Percentiles rank a stretch among this genome's conserved stretches.
These are phyloP conservation scores for Avena eriantha DNA, from an alignment of 176 grass and related monocot genomes.

Conservation along the genomic window DNA sequence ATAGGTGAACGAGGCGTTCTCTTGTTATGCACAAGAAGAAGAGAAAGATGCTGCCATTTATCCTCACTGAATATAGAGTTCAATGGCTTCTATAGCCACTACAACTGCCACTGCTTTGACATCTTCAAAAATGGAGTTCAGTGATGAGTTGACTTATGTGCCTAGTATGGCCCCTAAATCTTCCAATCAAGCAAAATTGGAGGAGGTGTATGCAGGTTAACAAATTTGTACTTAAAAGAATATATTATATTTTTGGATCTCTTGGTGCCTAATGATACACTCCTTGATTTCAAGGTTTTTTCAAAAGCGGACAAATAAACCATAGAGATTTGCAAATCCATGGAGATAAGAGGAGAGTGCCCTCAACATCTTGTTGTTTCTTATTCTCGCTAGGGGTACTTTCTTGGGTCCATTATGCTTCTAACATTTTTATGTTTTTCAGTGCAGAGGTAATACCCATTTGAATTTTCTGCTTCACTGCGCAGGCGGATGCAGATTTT, in stretches of 20 bases:
- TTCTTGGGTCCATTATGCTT: too few relatives aligned
- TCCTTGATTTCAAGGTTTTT: too few relatives aligned
- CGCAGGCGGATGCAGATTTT: constrained; percentile 75
- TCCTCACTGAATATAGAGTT: constrained; percentile 56
- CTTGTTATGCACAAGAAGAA: constrained; percentile 79
- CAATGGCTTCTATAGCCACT: constrained; percentile 58
- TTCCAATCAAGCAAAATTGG: constrained; percentile 66
- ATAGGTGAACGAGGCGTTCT: constrained; percentile 57
- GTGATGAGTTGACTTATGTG: constrained; percentile 72
- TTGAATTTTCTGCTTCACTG: constrained; percentile 68
- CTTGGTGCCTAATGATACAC: too few relatives aligned
- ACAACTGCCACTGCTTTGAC: constrained; percentile 67
- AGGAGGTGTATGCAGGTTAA: constrained; percentile 82
- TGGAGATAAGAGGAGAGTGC: too few relatives aligned
- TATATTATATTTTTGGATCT: not conserved
- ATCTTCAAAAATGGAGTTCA: constrained; percentile 68
- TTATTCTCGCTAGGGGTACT: too few relatives aligned
- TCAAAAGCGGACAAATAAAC: too few relatives aligned
- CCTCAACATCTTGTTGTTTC: too few relatives aligned
- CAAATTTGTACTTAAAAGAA: not conserved
- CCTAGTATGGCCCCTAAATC: constrained; percentile 64
- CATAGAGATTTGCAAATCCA: too few relatives aligned
- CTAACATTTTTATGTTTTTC: too few relatives aligned
- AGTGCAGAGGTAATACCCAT: not conserved
- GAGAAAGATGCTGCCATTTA: constrained; percentile 68